Percentiles rank a stretch among this genome's conserved stretches.
Evolutionary conservation across 2,329 filamentous ascomycete genomes (phyloP).

Genomic region (Pseudogymnoascus sp.): DNA sequence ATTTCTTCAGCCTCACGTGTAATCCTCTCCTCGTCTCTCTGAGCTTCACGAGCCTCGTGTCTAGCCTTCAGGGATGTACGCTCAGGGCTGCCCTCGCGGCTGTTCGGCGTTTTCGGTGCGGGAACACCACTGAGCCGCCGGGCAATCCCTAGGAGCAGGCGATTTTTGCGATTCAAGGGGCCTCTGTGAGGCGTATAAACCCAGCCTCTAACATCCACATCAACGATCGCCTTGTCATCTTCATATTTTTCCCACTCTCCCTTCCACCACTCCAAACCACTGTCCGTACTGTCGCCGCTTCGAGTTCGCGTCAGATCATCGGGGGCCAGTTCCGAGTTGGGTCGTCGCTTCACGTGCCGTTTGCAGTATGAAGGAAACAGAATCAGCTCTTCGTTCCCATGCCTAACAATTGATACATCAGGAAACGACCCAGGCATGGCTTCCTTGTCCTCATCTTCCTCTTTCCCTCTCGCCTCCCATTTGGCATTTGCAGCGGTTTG

Average conservation of each 20-base stretch:
- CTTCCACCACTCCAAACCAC: slow-evolving; percentile 67
- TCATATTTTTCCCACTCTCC: slow-evolving; percentile 72
- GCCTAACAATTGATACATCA: slow-evolving; percentile 69
- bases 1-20: slow-evolving; percentile 69
- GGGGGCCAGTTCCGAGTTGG: slow-evolving; percentile 28
- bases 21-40: slow-evolving; percentile 55
- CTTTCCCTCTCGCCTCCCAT: slow-evolving; percentile 37
- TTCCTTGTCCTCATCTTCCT: slow-evolving; percentile 37
- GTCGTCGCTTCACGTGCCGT: slow-evolving; percentile 26
- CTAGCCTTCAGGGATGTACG: slow-evolving; percentile 22
- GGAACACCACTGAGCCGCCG: slow-evolving; percentile 82
- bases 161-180: slow-evolving; percentile 77
- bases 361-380: slow-evolving; percentile 91
- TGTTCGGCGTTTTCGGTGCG: slow-evolving; percentile 41
- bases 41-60: slow-evolving; percentile 39
- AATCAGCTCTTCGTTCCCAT: slow-evolving; percentile 84
- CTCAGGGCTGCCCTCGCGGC: slow-evolving; percentile 26
- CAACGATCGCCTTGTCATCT: slow-evolving; percentile 76
- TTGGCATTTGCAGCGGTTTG: slow-evolving; percentile 41
- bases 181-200: slow-evolving; percentile 79
- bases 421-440: slow-evolving; percentile 71
- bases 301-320: slow-evolving; percentile 17
- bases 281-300: slow-evolving; percentile 36
- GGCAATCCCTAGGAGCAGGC: slow-evolving; percentile 77
- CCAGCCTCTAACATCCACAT: slow-evolving; percentile 94